These are phyloP conservation scores for Candolleomyces aberdarensis DNA, from an alignment of 768 basidiomycete genomes.

Conservation along the genomic window DNA sequence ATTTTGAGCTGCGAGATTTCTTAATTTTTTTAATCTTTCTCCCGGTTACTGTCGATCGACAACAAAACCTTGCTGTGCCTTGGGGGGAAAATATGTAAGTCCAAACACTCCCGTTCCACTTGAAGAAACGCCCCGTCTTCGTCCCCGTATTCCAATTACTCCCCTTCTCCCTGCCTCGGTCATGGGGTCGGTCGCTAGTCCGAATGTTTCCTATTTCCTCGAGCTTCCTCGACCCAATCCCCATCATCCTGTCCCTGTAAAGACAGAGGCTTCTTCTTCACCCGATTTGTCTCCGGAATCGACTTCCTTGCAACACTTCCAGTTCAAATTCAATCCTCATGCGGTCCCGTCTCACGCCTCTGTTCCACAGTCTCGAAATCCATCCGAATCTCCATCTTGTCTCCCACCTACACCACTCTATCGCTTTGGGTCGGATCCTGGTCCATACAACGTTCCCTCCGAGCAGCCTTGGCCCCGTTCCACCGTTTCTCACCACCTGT, in stretches of 20 bases:
- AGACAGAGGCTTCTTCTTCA: slow-evolving; percentile 42
- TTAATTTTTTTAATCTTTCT: slow-evolving; percentile 2
- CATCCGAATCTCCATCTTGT: slow-evolving; percentile 25
- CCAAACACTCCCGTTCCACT: neutral
- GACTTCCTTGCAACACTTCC: slow-evolving; percentile 33
- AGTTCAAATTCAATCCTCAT: slow-evolving; percentile 33
- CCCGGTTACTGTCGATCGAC: slow-evolving; percentile 5
- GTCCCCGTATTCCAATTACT: neutral
- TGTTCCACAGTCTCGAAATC: slow-evolving; percentile 32
- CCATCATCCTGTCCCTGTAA: slow-evolving; percentile 25
- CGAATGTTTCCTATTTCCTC: slow-evolving; percentile 20
- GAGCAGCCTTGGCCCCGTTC: slow-evolving; percentile 25
- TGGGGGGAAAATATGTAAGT: slow-evolving; percentile 7
- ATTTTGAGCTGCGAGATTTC: neutral
- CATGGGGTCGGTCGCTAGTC: slow-evolving; percentile 18
- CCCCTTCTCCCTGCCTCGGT: slow-evolving; percentile 11
- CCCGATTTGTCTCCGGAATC: slow-evolving; percentile 37
- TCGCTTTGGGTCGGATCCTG: slow-evolving; percentile 27
- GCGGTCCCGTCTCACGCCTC: slow-evolving; percentile 30
- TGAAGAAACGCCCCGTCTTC: slow-evolving; percentile 3
- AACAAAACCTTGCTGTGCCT: slow-evolving; percentile 7
- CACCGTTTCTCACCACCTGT: slow-evolving; percentile 19
- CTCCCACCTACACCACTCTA: slow-evolving; percentile 28
- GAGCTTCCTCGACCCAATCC: slow-evolving; percentile 12
- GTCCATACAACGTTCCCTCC: slow-evolving; percentile 20